Conservation (phyloP, 2,329 filamentous ascomycete species). For the Phyllosticta capitalensis region DNA sequence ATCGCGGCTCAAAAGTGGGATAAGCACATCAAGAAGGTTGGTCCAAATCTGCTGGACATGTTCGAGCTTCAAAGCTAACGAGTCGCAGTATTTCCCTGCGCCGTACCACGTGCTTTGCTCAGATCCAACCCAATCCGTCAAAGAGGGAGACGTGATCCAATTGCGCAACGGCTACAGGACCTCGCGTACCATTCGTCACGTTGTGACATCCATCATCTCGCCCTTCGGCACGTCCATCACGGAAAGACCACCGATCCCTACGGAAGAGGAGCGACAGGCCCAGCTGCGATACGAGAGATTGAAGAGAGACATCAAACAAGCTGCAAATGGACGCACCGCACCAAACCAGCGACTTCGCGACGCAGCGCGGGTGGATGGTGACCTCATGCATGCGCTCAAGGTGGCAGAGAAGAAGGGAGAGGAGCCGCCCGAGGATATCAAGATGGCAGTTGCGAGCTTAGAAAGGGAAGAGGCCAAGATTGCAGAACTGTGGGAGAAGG, state of each 20-base stretch:
- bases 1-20: slow-evolving; percentile 66
- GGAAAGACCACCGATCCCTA: slow-evolving; percentile 56
- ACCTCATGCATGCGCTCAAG: slow-evolving; percentile 11
- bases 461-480: background rate
- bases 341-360: slow-evolving; percentile 21
- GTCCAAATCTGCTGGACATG: slow-evolving; percentile 9
- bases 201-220: slow-evolving; percentile 65
- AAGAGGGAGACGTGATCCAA: slow-evolving; percentile 64
- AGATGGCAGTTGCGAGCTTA: background rate
- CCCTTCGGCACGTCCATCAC: slow-evolving; percentile 57
- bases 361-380: slow-evolving; percentile 20
- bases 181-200: slow-evolving; percentile 59
- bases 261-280: slow-evolving; percentile 50
- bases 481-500: background rate
- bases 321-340: slow-evolving; percentile 23
- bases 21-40: slow-evolving; percentile 60
- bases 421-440: background rate
- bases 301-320: slow-evolving; percentile 47
- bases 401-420: background rate
- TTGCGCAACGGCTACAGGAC: slow-evolving; percentile 58
- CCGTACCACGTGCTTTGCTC: slow-evolving; percentile 62
- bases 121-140: slow-evolving; percentile 65
- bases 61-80: background rate
- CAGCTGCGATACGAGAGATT: slow-evolving; percentile 46
- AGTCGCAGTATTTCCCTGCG: slow-evolving; percentile 52